A percentile compares a stretch with the other conserved stretches of the same genome.
Evolutionary conservation across 371 early-diverging fungal genomes (phyloP).

Genomic region (Syncephalastrum contaminatum): DNA sequence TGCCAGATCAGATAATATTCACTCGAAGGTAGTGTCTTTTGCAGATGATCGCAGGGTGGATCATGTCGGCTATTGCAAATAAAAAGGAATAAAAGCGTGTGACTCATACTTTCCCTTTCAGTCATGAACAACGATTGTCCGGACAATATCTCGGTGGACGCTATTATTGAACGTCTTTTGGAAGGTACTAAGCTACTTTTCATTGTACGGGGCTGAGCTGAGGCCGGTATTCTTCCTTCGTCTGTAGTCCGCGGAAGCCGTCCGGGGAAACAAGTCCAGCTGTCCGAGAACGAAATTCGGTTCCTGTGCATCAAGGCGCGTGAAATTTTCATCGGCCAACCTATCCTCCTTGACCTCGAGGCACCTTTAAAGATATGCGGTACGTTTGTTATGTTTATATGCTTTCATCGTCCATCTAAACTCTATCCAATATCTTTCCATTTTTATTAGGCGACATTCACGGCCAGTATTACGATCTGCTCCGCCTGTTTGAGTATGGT

Average conservation of each 20-base stretch:
- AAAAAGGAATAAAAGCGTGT: neutral
- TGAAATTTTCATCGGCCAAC: conserved; percentile 92
- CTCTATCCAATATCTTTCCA: neutral
- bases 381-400: conserved; percentile 56
- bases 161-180: conserved; percentile 23
- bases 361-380: conserved; percentile 97
- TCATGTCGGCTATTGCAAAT: neutral
- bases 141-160: conserved; percentile 20
- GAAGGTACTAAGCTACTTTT: conserved; percentile 19
- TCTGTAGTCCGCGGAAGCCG: conserved; percentile 86
- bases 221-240: conserved; percentile 8
- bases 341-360: conserved; percentile 91
- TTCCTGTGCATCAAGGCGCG: conserved; percentile 85
- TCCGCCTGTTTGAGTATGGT: conserved; percentile 91
- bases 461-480: conserved; percentile 93
- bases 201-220: neutral
- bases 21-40: neutral
- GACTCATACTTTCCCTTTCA: neutral
- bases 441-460: conserved; percentile 58
- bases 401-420: neutral
- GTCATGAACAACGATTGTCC: conserved; percentile 12
- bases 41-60: neutral
- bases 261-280: conserved; percentile 85
- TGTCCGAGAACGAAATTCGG: conserved; percentile 83
- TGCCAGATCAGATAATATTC: neutral